Conservation (phyloP, 176 grass and related monocot genomes). For the Echinochloa phyllopogon region DNA sequence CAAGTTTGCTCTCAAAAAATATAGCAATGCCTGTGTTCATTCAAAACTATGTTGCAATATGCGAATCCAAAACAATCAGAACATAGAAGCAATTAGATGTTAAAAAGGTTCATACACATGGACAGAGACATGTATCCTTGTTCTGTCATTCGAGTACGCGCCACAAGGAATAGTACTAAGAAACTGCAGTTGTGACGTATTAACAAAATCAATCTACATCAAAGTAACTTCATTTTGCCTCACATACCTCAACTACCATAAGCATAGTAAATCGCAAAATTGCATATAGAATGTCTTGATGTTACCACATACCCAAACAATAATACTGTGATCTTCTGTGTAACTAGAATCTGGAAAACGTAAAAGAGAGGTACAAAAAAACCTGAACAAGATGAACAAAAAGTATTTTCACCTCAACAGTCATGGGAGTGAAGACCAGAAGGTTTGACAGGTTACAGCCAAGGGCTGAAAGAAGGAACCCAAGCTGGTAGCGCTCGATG, state of each 20-base stretch:
- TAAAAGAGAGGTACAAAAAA: not conserved
- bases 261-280: not conserved
- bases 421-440: conserved; percentile 88
- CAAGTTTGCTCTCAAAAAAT: not conserved
- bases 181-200: not conserved
- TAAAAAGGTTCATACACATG: not conserved
- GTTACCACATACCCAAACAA: conserved; percentile 5
- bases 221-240: not conserved
- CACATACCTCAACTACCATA: not conserved
- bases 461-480: conserved; percentile 67
- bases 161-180: not conserved
- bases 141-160: not conserved
- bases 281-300: not conserved
- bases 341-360: not conserved
- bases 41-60: too few relatives aligned
- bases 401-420: conserved; percentile 56
- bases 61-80: not conserved
- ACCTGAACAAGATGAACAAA: not conserved
- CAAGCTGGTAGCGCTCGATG: conserved; percentile 69
- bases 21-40: not conserved
- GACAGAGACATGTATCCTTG: not conserved
- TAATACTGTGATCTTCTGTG: not conserved
- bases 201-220: not conserved
- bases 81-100: not conserved
- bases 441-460: conserved; percentile 85